These are phyloP conservation scores for Trichoderma atrobrunneum DNA, from an alignment of 2,329 filamentous ascomycete genomes.

Conservation along the genomic window DNA sequence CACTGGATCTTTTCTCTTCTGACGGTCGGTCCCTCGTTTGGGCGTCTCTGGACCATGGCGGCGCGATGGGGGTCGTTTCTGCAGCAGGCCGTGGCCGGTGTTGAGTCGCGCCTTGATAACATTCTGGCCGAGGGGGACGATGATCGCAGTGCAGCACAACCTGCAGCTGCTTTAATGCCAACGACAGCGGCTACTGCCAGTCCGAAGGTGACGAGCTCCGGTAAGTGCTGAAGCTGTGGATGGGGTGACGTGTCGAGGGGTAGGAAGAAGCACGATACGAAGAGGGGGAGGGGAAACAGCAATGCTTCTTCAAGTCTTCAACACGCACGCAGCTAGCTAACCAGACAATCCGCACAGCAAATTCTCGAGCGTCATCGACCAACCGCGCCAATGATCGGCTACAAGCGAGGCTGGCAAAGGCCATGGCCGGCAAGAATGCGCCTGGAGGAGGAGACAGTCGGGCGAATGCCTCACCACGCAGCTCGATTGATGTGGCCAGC, in stretches of 20 bases:
- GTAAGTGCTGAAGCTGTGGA: conserved; percentile 11
- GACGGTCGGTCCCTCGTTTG: background rate
- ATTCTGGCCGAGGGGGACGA: conserved; percentile 75
- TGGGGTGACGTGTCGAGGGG: background rate
- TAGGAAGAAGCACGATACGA: background rate
- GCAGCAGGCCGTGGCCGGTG: conserved; percentile 85
- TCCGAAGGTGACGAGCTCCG: conserved; percentile 12
- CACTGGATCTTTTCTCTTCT: background rate
- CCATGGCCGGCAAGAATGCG: conserved; percentile 68
- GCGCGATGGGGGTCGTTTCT: conserved; percentile 74
- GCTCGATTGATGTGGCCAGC: conserved; percentile 36
- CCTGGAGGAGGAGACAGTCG: conserved; percentile 42
- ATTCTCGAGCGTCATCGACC: conserved; percentile 63
- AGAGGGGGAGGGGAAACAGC: background rate
- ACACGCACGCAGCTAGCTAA: background rate
- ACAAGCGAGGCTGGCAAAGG: conserved; percentile 85
- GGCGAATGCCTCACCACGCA: conserved; percentile 36
- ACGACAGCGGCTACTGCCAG: background rate
- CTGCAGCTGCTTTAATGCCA: background rate
- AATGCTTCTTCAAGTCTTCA: background rate
- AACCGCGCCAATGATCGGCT: conserved; percentile 63
- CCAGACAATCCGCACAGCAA: conserved; percentile 24
- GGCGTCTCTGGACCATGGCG: conserved; percentile 39
- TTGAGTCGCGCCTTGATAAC: conserved; percentile 88
- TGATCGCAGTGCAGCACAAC: conserved; percentile 29